Evolutionary conservation across 768 basidiomycete species (phyloP).

Genomic region (Polyporus arcularius): DNA sequence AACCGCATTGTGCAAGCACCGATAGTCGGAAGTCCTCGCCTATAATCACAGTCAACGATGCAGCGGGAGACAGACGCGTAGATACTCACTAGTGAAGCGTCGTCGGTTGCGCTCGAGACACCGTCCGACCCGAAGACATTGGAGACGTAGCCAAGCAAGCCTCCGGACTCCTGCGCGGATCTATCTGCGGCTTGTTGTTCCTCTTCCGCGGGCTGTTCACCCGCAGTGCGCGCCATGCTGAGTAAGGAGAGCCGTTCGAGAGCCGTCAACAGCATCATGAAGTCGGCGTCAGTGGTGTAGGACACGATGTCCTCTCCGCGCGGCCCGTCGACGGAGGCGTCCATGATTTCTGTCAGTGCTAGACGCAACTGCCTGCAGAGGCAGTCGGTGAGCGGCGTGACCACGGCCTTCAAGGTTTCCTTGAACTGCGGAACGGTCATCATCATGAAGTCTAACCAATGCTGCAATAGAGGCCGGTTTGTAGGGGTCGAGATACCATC

Average conservation of each 20-base stretch:
- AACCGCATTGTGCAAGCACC: slow-evolving; percentile 78
- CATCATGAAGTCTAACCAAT: slow-evolving; percentile 96
- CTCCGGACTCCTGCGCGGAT: slow-evolving; percentile 51
- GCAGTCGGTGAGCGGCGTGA: slow-evolving; percentile 78
- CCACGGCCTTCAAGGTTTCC: slow-evolving; percentile 61
- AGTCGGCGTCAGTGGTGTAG: slow-evolving; percentile 73
- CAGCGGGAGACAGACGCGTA: background rate
- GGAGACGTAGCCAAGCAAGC: slow-evolving; percentile 87
- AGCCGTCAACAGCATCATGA: slow-evolving; percentile 81
- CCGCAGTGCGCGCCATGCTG: slow-evolving; percentile 61
- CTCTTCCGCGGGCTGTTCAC: slow-evolving; percentile 53
- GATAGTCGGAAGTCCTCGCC: slow-evolving; percentile 75
- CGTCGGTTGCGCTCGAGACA: slow-evolving; percentile 45
- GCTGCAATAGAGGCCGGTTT: slow-evolving; percentile 84
- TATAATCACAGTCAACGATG: slow-evolving; percentile 28
- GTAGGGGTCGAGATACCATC: slow-evolving; percentile 72
- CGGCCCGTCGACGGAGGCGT: slow-evolving; percentile 38
- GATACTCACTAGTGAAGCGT: slow-evolving; percentile 56
- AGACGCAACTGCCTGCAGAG: slow-evolving; percentile 68
- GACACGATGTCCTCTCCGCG: slow-evolving; percentile 47
- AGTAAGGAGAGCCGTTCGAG: slow-evolving; percentile 81
- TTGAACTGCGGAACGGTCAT: slow-evolving; percentile 89
- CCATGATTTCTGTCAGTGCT: slow-evolving; percentile 56
- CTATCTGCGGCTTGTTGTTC: slow-evolving; percentile 57
- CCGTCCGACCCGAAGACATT: slow-evolving; percentile 86